Evolutionary conservation across 768 basidiomycete species (phyloP).

Genomic region (Gautieria morchelliformis): DNA sequence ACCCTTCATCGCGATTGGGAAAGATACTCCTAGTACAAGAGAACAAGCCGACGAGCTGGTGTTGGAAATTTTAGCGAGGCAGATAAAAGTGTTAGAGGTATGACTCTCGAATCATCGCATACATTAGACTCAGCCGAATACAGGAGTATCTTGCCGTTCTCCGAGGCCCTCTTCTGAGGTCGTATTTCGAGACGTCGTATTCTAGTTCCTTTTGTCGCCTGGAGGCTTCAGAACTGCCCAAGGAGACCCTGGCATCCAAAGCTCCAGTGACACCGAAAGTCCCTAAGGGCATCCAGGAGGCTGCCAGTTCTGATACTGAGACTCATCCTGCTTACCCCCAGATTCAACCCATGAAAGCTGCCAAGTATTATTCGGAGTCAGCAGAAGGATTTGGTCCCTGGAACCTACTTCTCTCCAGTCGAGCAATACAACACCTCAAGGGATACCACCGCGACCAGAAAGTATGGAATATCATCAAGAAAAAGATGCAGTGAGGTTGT

Average conservation of each 20-base stretch:
- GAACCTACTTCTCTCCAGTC: conserved; percentile 45
- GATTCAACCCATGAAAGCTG: conserved; percentile 51
- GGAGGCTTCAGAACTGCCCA: not conserved
- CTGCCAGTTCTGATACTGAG: not conserved
- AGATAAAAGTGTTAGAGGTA: not conserved
- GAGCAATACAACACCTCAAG: conserved; percentile 40
- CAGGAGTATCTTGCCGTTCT: not conserved
- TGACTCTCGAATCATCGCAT: not conserved
- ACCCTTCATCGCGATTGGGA: not conserved
- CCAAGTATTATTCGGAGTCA: conserved; percentile 44
- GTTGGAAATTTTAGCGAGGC: not conserved
- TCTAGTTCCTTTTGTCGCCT: too few species aligned
- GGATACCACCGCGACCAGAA: conserved; percentile 33
- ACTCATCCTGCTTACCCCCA: conserved; percentile 28
- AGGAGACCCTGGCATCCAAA: not conserved
- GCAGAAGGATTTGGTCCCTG: conserved; percentile 55
- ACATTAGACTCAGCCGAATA: not conserved
- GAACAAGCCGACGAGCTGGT: not conserved
- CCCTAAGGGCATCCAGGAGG: conserved; percentile 5
- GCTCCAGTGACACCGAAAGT: not conserved
- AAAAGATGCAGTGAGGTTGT: conserved; percentile 52
- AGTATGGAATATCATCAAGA: conserved; percentile 44
- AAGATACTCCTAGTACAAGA: not conserved
- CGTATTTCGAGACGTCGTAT: not conserved
- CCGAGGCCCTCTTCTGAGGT: not conserved